Conservation (phyloP, 306 rosid genomes). For the Heteromeles arbutifolia region DNA sequence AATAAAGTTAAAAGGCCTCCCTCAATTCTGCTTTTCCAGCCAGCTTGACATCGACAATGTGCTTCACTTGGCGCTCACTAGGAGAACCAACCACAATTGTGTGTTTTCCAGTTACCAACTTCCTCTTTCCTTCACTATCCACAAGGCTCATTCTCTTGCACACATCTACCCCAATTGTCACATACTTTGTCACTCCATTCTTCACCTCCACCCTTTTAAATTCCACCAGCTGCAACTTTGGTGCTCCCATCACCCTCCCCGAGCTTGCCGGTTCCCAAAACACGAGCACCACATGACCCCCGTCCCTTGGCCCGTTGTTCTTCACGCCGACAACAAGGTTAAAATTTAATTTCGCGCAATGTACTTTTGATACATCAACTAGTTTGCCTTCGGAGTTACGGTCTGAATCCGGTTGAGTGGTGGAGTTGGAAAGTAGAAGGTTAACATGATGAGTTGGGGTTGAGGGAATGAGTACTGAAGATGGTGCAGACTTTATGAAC, state of each 20-base stretch:
- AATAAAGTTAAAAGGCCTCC: conserved; percentile 3
- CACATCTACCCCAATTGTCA: conserved; percentile 33
- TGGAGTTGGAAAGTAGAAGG: conserved; percentile 17
- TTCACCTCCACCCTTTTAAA: conserved; percentile 39
- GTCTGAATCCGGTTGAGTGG: background rate
- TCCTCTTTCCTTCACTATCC: conserved; percentile 53
- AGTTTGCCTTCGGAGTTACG: conserved; percentile 9
- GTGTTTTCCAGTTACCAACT: conserved; percentile 42
- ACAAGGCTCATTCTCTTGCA: conserved; percentile 41
- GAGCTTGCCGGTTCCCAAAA: conserved; percentile 39
- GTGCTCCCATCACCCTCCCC: conserved; percentile 28
- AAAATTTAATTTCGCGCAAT: conserved; percentile 31
- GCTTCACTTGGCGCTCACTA: conserved; percentile 46
- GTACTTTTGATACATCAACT: conserved; percentile 36
- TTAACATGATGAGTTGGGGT: background rate
- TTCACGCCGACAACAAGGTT: conserved; percentile 33
- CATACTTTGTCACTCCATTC: conserved; percentile 26
- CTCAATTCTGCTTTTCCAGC: conserved; percentile 10
- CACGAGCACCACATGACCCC: conserved; percentile 45
- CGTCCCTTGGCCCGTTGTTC: conserved; percentile 50
- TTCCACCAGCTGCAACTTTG: conserved; percentile 43
- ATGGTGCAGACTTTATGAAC: conserved; percentile 38
- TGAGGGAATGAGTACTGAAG: conserved; percentile 31
- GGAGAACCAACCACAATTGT: conserved; percentile 43
- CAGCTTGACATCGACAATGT: conserved; percentile 32